Evolutionary conservation across 2,329 filamentous ascomycete species (phyloP).

Genomic region (Mycocentrospora acerina): DNA sequence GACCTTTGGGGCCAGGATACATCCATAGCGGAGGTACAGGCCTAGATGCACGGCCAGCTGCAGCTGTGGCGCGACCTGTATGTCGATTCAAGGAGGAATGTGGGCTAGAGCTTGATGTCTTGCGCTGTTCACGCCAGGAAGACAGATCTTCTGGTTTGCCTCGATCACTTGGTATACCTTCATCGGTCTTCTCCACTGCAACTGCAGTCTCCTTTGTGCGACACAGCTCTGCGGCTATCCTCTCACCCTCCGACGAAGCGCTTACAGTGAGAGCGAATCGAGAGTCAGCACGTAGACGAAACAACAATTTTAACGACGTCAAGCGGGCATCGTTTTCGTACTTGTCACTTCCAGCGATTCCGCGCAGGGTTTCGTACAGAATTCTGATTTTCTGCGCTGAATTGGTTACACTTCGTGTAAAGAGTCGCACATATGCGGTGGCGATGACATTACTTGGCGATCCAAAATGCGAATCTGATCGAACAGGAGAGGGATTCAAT

Average conservation of each 20-base stretch:
- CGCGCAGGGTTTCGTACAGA: constrained; percentile 39
- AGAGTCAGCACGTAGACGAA: constrained; percentile 81
- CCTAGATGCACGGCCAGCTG: constrained; percentile 31
- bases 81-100: constrained; percentile 37
- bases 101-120: constrained; percentile 30
- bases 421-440: constrained; percentile 71
- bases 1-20: constrained; percentile 54
- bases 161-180: constrained; percentile 25
- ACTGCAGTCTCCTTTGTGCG: constrained; percentile 59
- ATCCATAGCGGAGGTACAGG: constrained; percentile 55
- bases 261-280: constrained; percentile 74
- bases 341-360: constrained; percentile 33
- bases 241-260: constrained; percentile 68
- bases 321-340: constrained; percentile 42
- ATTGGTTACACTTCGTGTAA: constrained; percentile 69
- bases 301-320: constrained; percentile 54
- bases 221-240: constrained; percentile 70
- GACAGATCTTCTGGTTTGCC: constrained; percentile 28
- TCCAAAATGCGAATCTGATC: constrained; percentile 16
- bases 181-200: constrained; percentile 47
- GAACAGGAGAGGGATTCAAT: constrained; percentile 15
- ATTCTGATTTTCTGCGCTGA: constrained; percentile 64
- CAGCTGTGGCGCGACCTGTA: constrained; percentile 23
- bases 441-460: constrained; percentile 71
- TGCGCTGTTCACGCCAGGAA: constrained; percentile 36